phyloP scores from a whole-genome alignment of 1,139 yeast genomes.

The Diutina pseudorugosa region DNA sequence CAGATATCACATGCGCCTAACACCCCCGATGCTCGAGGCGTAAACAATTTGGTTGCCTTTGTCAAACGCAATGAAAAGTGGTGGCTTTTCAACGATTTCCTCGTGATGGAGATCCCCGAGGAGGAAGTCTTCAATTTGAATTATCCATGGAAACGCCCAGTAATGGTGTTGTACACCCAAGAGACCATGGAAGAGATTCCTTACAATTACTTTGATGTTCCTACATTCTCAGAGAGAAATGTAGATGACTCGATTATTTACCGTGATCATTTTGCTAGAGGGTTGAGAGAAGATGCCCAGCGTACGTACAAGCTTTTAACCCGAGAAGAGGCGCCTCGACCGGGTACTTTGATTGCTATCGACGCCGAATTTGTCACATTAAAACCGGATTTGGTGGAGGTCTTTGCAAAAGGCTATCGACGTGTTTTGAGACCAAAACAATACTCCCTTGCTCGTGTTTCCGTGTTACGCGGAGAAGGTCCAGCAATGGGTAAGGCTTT shows the following conservation, averaged over 20 bases:
- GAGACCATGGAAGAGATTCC: slow-evolving; percentile 12
- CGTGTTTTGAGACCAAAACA: slow-evolving; percentile 63
- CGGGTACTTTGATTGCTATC: slow-evolving; percentile 76
- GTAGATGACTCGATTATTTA: slow-evolving; percentile 43
- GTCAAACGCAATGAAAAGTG: slow-evolving; percentile 42
- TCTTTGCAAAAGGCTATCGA: slow-evolving; percentile 54
- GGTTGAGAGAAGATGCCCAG: slow-evolving; percentile 44
- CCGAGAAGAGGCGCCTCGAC: slow-evolving; percentile 52
- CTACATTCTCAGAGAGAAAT: slow-evolving; percentile 31
- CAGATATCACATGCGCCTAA: slow-evolving; percentile 47
- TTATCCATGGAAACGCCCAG: slow-evolving; percentile 76
- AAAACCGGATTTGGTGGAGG: slow-evolving; percentile 70
- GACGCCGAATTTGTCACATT: slow-evolving; percentile 94
- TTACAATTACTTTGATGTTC: slow-evolving; percentile 13
- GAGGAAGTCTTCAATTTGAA: slow-evolving; percentile 62
- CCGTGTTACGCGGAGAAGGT: slow-evolving; percentile 73
- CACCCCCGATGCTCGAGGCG: slow-evolving; percentile 10
- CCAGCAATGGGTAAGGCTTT: slow-evolving; percentile 63
- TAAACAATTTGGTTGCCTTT: slow-evolving; percentile 48
- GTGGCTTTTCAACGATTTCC: slow-evolving; percentile 84
- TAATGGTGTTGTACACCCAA: slow-evolving; percentile 56
- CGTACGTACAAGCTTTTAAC: slow-evolving; percentile 59
- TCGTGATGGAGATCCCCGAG: slow-evolving; percentile 68
- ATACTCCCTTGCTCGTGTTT: slow-evolving; percentile 76
- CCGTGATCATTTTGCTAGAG: slow-evolving; percentile 67